These are phyloP conservation scores for Acephala macrosclerotiorum DNA, from an alignment of 2,329 filamentous ascomycete species.

Conservation along the genomic window DNA sequence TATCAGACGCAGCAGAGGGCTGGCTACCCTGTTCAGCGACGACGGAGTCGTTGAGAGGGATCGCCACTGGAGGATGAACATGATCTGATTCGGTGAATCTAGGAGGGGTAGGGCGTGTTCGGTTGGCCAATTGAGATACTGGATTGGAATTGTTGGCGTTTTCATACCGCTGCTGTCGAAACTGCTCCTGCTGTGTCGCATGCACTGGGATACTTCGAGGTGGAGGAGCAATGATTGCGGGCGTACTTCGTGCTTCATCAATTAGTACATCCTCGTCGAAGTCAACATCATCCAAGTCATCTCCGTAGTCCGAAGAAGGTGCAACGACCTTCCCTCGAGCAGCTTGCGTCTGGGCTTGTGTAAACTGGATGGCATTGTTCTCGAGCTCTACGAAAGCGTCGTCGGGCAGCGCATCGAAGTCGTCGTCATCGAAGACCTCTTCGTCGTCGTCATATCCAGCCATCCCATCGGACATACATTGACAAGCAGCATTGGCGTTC, in stretches of 20 bases:
- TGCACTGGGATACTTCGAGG: conserved; percentile 29
- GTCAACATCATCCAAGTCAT: conserved; percentile 45
- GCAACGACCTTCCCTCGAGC: conserved; percentile 27
- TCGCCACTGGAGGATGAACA: conserved; percentile 11
- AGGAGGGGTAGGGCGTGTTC: conserved; percentile 25
- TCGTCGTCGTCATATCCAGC: conserved; percentile 43
- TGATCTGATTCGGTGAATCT: conserved; percentile 24
- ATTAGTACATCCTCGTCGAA: conserved; percentile 64
- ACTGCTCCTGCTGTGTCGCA: conserved; percentile 33
- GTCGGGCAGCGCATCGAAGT: conserved; percentile 66
- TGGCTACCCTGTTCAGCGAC: conserved; percentile 28
- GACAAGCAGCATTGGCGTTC: conserved; percentile 19
- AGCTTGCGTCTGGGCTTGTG: conserved; percentile 45
- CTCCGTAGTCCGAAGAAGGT: conserved; percentile 48
- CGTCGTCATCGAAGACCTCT: conserved; percentile 69
- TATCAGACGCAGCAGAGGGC: conserved; percentile 19
- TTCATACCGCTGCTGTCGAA: conserved; percentile 36
- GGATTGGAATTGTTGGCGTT: conserved; percentile 21
- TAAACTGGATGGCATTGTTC: conserved; percentile 67
- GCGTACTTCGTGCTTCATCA: conserved; percentile 41
- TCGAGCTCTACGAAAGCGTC: conserved; percentile 68
- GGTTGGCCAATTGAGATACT: conserved; percentile 24
- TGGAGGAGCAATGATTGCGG: conserved; percentile 26
- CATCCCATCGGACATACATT: conserved; percentile 48
- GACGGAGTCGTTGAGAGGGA: conserved; percentile 29